These are phyloP conservation scores for Paramyrothecium roridum DNA, from an alignment of 2,329 filamentous ascomycete genomes.

Conservation along the genomic window DNA sequence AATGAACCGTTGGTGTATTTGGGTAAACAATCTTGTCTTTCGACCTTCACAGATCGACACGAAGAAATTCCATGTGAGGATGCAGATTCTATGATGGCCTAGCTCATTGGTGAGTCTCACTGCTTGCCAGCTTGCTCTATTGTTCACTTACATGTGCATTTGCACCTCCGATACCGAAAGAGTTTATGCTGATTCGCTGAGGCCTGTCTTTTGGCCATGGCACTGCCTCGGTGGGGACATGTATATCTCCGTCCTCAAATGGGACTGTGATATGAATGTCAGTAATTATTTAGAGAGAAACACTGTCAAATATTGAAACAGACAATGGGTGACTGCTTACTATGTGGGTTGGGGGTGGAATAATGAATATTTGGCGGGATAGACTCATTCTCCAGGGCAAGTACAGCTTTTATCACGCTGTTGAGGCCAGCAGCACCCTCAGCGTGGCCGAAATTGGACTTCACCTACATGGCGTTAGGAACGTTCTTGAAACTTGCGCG, in stretches of 20 bases:
- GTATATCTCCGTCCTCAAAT: constrained; percentile 25
- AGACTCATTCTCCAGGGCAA: constrained; percentile 9
- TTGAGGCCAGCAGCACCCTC: constrained; percentile 13
- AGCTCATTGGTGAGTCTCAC: neutral
- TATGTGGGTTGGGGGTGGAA: constrained; percentile 15
- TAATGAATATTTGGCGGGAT: constrained; percentile 18
- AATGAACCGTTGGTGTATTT: neutral
- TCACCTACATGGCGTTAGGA: constrained; percentile 4
- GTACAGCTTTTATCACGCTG: constrained; percentile 11
- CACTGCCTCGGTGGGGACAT: constrained; percentile 20
- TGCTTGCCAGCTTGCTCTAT: neutral
- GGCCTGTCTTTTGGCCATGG: constrained; percentile 6
- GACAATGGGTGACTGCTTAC: neutral
- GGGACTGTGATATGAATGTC: neutral
- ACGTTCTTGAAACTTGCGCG: neutral
- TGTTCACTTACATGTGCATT: constrained; percentile 5
- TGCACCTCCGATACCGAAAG: constrained; percentile 7
- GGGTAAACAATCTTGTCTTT: neutral
- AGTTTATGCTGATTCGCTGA: constrained; percentile 10
- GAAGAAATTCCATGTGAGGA: neutral
- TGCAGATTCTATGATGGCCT: neutral
- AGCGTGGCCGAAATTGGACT: constrained; percentile 15
- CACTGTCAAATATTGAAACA: neutral
- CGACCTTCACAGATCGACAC: neutral
- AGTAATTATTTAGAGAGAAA: neutral